These are phyloP conservation scores for Paracoccidioides brasiliensis DNA, from an alignment of 2,329 filamentous ascomycete genomes.

Conservation along the genomic window DNA sequence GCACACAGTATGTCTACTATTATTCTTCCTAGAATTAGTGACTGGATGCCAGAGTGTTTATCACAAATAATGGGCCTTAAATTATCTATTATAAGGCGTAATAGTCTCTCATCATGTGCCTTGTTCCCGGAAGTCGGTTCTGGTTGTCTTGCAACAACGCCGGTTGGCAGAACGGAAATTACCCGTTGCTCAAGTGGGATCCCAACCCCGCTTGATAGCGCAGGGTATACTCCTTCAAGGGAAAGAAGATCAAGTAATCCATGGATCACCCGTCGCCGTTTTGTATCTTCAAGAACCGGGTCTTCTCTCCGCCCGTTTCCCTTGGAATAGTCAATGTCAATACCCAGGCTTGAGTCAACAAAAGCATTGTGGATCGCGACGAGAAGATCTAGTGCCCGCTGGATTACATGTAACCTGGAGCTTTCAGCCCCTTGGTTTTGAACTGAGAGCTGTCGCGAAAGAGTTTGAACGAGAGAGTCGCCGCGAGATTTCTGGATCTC, in stretches of 20 bases:
- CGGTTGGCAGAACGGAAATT: conserved; percentile 30
- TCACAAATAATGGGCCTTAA: conserved; percentile 23
- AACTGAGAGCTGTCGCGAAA: conserved; percentile 12
- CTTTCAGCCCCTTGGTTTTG: conserved; percentile 10
- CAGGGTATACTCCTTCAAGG: conserved; percentile 34
- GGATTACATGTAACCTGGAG: conserved; percentile 20
- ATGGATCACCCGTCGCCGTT: conserved; percentile 26
- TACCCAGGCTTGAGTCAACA: conserved; percentile 7
- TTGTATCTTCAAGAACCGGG: conserved; percentile 28
- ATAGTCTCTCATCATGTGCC: conserved; percentile 18
- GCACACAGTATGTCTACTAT: conserved; percentile 30
- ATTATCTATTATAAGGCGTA: conserved; percentile 19
- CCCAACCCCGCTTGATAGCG: conserved; percentile 29
- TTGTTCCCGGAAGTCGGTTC: conserved; percentile 10
- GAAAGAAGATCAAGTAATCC: conserved; percentile 32
- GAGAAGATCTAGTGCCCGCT: conserved; percentile 23
- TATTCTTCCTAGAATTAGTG: conserved; percentile 27
- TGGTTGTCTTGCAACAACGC: conserved; percentile 28
- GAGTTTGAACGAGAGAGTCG: conserved; percentile 23
- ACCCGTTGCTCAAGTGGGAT: conserved; percentile 33
- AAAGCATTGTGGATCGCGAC: conserved; percentile 24
- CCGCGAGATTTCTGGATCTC: conserved; percentile 26
- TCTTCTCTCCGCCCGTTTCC: conserved; percentile 14
- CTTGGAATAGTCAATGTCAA: neutral
- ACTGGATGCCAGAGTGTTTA: conserved; percentile 24